Percentiles rank a stretch among this genome's conserved stretches.
Evolutionary conservation across 495 filamentous ascomycete species (phyloP).

Genomic region (Hyaloscypha finlandica): DNA sequence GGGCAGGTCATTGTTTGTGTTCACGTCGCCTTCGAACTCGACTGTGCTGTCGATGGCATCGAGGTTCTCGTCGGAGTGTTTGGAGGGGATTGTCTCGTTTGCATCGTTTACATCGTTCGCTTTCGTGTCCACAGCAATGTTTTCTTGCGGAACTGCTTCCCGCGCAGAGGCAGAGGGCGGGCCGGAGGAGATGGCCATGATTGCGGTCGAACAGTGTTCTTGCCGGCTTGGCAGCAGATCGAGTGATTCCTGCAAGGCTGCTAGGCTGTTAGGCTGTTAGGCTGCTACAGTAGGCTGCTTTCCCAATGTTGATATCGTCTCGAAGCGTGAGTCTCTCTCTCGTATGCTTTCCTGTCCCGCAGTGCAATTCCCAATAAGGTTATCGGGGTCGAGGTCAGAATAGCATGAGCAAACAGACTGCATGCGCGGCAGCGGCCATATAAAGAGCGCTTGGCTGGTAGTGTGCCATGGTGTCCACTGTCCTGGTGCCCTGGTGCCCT

Average conservation of each 20-base stretch:
- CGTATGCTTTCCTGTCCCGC: neutral
- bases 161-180: neutral
- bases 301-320: neutral
- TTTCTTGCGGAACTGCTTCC: neutral
- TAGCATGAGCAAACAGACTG: neutral
- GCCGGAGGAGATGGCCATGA: neutral
- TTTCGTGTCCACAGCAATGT: neutral
- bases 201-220: neutral
- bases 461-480: neutral
- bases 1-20: constrained; percentile 56
- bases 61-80: neutral
- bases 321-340: neutral
- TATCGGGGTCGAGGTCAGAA: too few relatives aligned
- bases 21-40: constrained; percentile 46
- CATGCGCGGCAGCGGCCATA: neutral
- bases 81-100: neutral
- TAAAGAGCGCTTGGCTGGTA: neutral
- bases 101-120: neutral
- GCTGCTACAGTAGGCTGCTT: too few relatives aligned
- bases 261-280: too few relatives aligned
- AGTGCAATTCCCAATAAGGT: neutral
- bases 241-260: neutral
- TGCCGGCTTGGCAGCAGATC: neutral
- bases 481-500: neutral
- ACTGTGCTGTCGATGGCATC: constrained; percentile 20